Base-by-base conservation (phyloP, 805 yeast species). In the Peterozyma toletana region DNA sequence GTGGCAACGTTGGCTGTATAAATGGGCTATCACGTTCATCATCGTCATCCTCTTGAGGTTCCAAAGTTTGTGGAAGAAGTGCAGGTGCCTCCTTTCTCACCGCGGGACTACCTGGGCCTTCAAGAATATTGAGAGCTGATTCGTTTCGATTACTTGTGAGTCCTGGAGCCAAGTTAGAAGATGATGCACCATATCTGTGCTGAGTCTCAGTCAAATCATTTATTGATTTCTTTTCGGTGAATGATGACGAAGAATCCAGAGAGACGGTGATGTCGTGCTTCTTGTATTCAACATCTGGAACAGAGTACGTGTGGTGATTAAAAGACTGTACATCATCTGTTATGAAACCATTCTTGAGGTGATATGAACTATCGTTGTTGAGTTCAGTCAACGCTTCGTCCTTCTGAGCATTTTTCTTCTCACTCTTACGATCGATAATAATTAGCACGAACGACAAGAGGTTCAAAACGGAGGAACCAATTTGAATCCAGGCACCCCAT, bases 401-500 rank as follows among this genome's bases (percentile, higher is more conserved):
- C 21, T 31, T 37, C 9, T 39, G 38, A 14, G 18, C 37, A n/a
- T 13, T 17, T 3, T 42, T 29, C 16, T 33, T 18, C 18, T 43
- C 41, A 1, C 56, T 53, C 41, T 50, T 49, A 48, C 51, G 37
- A 17, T 74, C 69, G 27, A 76, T 50, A 40, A 75, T 67, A 30
- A 75, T 63, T 36, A 78, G 58, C 5, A 84, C 75, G 2, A 81
- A 47, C 2, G 79, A 61, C 2, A 78, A 43, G 46, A 85, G 62
- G 44, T 71, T 70, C 43, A 80, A 60, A 0, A 70, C 82, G 11
- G 86, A 83, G 3, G 86, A 73, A 1, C 83, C 88, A 29, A 84
- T 71, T 53, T 82, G 66, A 31, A 81, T 57, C 90, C 91, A 85
- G 9, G 81, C 70, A n/a, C 80, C 70, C 90, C 90, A 85, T 6